Evolutionary conservation across 305 asterid species (phyloP), one percentile per base, ranked within the genome.

Genomic region (Lippia alba): DNA sequence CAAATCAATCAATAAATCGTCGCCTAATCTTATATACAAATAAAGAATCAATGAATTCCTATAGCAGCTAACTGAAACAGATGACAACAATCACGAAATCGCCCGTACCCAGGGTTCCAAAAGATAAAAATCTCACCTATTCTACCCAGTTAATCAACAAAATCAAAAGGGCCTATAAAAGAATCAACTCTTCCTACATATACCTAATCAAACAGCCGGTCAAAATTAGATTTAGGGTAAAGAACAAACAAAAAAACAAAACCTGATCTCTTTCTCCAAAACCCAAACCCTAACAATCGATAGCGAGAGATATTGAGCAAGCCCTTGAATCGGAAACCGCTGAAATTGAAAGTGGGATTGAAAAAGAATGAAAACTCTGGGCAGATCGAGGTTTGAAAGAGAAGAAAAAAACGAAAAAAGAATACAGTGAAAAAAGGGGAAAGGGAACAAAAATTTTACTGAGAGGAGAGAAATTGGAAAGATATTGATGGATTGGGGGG

Each of bases 11-110:
- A 61, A 61, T 50, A 55, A 36, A 15, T 60, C 3, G 14, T 15
- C 33, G 62, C 18, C 68, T 57, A 30, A 65, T 77, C 49, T 63
- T 72, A 75, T 73, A 73, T 72, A 80, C 80, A 84, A 80, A 84
- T 19, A 75, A 67, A 76, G 69, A 79, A 81, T 69, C 53, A 61
- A 84, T 40, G 77, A 84, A 78, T 81, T 24, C 68, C 78, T 33
- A 61, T 3, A 14, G 36, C 7, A 45, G 48, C 8, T 39, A 70
- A 62, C 19, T 20, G 10, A 30, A 14, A 18, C 41, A 53, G 56
- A 33, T 50, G 45, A 18, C 60, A 66, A 18, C 39, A 12, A 64
- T 56, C 54, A 17, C 55, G 40, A 68, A 64, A 64, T 45, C 64
- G 48, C 59, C 59, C 66, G 15, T 73, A 54, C 70, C 78, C 58